Evolutionary conservation across 306 rosid genomes (phyloP).

Genomic region (Vigna radiata): DNA sequence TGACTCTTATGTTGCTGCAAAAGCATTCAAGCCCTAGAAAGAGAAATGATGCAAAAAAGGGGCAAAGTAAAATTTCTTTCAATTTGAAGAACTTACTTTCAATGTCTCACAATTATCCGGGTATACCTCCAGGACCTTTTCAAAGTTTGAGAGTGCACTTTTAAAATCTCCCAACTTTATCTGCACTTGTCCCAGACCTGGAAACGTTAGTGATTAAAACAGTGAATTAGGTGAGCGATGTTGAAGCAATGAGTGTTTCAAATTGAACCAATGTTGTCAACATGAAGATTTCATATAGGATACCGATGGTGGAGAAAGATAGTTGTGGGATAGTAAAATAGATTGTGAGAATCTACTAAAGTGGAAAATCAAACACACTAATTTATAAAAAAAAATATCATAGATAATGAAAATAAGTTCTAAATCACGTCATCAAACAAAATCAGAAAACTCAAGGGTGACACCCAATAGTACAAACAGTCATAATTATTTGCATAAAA

Average conservation of each 20-base stretch:
- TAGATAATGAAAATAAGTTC: neutral
- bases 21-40: conserved; percentile 8
- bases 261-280: neutral
- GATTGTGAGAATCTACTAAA: neutral
- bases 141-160: conserved; percentile 91
- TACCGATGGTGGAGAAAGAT: neutral
- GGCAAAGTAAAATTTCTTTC: conserved; percentile 16
- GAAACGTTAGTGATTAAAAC: conserved; percentile 44
- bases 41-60: conserved; percentile 25
- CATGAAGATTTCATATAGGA: neutral
- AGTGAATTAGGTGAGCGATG: conserved; percentile 26
- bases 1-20: neutral
- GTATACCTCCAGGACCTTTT: conserved; percentile 89
- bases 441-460: neutral
- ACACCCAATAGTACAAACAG: neutral
- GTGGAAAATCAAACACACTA: neutral
- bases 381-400: neutral
- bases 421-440: neutral
- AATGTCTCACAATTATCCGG: conserved; percentile 93
- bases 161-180: conserved; percentile 92
- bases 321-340: neutral
- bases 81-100: conserved; percentile 70
- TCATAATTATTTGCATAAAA: neutral
- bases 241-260: conserved; percentile 5
- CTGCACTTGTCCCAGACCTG: conserved; percentile 98